Percentiles rank a stretch among this genome's conserved stretches.
Conservation (phyloP, 2,329 filamentous ascomycete genomes). For the Colletotrichum viniferum region DNA sequence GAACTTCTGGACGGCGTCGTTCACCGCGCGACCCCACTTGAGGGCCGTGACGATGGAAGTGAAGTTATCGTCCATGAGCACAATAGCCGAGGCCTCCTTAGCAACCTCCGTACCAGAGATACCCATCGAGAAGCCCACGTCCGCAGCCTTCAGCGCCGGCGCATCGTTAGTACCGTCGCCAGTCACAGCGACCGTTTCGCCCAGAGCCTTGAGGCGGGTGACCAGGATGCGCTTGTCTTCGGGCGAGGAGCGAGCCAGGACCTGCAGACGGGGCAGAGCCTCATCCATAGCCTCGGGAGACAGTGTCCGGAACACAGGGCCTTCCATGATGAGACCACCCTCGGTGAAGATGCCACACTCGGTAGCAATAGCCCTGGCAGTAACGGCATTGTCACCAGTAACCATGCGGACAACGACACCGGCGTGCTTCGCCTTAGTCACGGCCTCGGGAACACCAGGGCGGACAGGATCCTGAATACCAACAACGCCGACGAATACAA, state of each 20-base stretch:
- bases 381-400: slow-evolving; percentile 70
- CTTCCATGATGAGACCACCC: slow-evolving; percentile 70
- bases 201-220: slow-evolving; percentile 54
- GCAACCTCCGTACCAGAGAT: slow-evolving; percentile 70
- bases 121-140: slow-evolving; percentile 73
- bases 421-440: slow-evolving; percentile 65
- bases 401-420: slow-evolving; percentile 76
- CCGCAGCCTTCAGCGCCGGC: slow-evolving; percentile 67
- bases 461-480: slow-evolving; percentile 75
- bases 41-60: slow-evolving; percentile 69
- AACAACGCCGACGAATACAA: slow-evolving; percentile 74
- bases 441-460: slow-evolving; percentile 67
- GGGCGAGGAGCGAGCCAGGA: slow-evolving; percentile 63
- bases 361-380: slow-evolving; percentile 66
- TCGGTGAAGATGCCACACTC: slow-evolving; percentile 68
- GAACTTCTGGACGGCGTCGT: slow-evolving; percentile 72
- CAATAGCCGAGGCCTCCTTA: slow-evolving; percentile 72
- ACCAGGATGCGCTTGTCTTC: slow-evolving; percentile 65
- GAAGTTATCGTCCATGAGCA: slow-evolving; percentile 72
- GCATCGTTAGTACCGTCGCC: slow-evolving; percentile 73
- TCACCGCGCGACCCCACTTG: slow-evolving; percentile 72
- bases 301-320: slow-evolving; percentile 64
- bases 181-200: slow-evolving; percentile 66
- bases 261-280: slow-evolving; percentile 51
- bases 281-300: slow-evolving; percentile 56